phyloP scores from a whole-genome alignment of 164 flowering plant species.

The Saururus chinensis region DNA sequence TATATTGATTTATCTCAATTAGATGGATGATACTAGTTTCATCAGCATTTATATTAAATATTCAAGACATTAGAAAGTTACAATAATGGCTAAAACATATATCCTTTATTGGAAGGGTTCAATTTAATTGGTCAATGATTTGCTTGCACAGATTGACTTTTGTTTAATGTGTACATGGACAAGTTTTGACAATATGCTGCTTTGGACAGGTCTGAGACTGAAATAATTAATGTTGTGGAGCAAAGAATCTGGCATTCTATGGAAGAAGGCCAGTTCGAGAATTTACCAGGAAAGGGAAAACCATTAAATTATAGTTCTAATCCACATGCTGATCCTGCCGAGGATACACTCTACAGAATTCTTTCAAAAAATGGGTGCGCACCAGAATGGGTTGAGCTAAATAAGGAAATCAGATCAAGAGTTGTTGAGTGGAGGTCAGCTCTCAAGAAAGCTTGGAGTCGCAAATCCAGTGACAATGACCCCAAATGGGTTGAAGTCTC shows the following conservation, averaged over 20 bases:
- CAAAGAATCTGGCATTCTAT: slow-evolving; percentile 88
- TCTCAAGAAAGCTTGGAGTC: slow-evolving; percentile 54
- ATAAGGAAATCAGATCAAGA: slow-evolving; percentile 62
- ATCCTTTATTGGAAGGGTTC: too few relatives aligned
- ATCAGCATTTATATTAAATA: too few relatives aligned
- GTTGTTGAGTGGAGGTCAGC: slow-evolving; percentile 51
- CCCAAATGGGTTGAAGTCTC: slow-evolving; percentile 48
- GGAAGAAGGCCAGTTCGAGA: slow-evolving; percentile 93
- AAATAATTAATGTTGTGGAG: slow-evolving; percentile 76
- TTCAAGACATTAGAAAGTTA: too few relatives aligned
- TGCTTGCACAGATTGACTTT: too few relatives aligned
- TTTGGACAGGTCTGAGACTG: slow-evolving; percentile 74
- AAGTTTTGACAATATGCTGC: background rate
- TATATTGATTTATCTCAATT: too few relatives aligned
- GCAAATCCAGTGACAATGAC: slow-evolving; percentile 23
- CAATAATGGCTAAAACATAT: too few relatives aligned
- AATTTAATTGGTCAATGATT: too few relatives aligned
- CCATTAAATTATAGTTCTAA: slow-evolving; percentile 59
- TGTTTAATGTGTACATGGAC: background rate
- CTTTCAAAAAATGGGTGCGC: slow-evolving; percentile 77
- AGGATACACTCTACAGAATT: slow-evolving; percentile 78
- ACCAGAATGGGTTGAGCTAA: slow-evolving; percentile 94
- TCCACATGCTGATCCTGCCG: slow-evolving; percentile 91
- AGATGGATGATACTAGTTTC: too few relatives aligned
- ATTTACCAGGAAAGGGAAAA: slow-evolving; percentile 92